Conservation (phyloP, 2,329 filamentous ascomycete species). For the Cladophialophora exuberans region DNA sequence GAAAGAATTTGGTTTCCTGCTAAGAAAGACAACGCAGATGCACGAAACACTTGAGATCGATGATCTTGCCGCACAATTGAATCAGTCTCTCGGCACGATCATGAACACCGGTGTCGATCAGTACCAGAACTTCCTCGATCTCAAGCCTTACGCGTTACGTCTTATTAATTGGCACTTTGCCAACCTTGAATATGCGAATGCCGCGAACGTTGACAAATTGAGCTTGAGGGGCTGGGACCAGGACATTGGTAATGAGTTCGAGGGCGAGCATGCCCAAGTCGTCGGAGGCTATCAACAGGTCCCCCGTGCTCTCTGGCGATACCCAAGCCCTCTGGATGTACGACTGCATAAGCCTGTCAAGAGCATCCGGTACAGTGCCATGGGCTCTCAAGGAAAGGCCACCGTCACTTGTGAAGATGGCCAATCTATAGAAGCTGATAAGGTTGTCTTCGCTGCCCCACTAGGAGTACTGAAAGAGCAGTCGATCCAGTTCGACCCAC, state of each 20-base stretch:
- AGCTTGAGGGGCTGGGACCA: constrained; percentile 95
- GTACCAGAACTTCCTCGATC: constrained; percentile 79
- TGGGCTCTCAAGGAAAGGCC: constrained; percentile 52
- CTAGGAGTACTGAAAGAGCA: constrained; percentile 89
- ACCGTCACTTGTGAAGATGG: constrained; percentile 78
- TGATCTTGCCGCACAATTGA: constrained; percentile 60
- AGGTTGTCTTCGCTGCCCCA: constrained; percentile 86
- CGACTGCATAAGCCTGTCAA: constrained; percentile 73
- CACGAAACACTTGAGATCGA: constrained; percentile 73
- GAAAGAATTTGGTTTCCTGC: constrained; percentile 77
- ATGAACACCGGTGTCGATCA: constrained; percentile 90
- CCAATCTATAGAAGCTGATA: constrained; percentile 77
- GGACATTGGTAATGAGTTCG: constrained; percentile 96
- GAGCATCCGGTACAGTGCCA: constrained; percentile 66
- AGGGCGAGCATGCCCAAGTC: constrained; percentile 90
- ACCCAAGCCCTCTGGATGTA: constrained; percentile 76
- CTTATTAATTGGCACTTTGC: constrained; percentile 98
- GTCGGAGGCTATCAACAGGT: constrained; percentile 93
- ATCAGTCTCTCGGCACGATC: constrained; percentile 82
- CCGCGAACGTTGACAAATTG: constrained; percentile 80
- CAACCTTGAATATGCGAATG: constrained; percentile 97
- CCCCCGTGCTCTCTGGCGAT: constrained; percentile 79
- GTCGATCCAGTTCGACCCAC: constrained; percentile 81
- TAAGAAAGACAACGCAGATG: constrained; percentile 66
- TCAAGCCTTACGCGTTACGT: constrained; percentile 84